Evolutionary conservation across 164 flowering plant genomes (phyloP).

Genomic region (Akebia trifoliata): DNA sequence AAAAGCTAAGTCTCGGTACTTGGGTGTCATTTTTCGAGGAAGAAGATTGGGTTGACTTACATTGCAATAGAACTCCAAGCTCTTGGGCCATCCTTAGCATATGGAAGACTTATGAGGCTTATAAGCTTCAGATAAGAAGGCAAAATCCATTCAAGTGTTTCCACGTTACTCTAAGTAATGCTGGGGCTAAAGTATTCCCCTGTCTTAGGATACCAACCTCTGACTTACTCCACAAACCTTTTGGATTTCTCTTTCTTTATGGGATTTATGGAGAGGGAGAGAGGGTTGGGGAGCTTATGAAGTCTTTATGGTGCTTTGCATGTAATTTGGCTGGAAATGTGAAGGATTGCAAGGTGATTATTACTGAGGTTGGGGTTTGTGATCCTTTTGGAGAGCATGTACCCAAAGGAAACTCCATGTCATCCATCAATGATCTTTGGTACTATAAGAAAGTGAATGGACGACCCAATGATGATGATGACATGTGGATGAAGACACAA

Average conservation of each 20-base stretch:
- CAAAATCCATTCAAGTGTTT: conserved; percentile 22
- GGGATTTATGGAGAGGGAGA: conserved; percentile 55
- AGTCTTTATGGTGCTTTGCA: conserved; percentile 41
- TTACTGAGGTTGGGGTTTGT: conserved; percentile 36
- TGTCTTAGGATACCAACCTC: conserved; percentile 27
- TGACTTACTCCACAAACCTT: conserved; percentile 22
- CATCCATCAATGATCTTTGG: conserved; percentile 43
- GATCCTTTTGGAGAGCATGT: conserved; percentile 42
- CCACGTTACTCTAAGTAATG: conserved; percentile 25
- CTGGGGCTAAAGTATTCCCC: conserved; percentile 32
- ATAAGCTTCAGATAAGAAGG: conserved; percentile 34
- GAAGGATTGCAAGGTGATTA: conserved; percentile 38
- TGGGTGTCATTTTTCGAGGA: conserved; percentile 42
- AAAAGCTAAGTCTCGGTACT: conserved; percentile 44
- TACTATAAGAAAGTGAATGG: conserved; percentile 34
- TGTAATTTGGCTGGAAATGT: conserved; percentile 30
- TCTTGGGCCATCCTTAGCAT: conserved; percentile 49
- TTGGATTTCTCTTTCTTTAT: conserved; percentile 46
- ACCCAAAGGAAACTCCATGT: conserved; percentile 26
- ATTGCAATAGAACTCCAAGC: conserved; percentile 28
- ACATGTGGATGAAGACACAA: conserved; percentile 9
- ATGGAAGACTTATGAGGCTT: conserved; percentile 43
- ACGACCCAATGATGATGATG: not conserved
- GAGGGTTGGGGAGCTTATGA: conserved; percentile 42
- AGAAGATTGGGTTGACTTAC: conserved; percentile 34